These are phyloP conservation scores for Ceratocystis destructans DNA, from an alignment of 2,329 filamentous ascomycete genomes.

Conservation along the genomic window DNA sequence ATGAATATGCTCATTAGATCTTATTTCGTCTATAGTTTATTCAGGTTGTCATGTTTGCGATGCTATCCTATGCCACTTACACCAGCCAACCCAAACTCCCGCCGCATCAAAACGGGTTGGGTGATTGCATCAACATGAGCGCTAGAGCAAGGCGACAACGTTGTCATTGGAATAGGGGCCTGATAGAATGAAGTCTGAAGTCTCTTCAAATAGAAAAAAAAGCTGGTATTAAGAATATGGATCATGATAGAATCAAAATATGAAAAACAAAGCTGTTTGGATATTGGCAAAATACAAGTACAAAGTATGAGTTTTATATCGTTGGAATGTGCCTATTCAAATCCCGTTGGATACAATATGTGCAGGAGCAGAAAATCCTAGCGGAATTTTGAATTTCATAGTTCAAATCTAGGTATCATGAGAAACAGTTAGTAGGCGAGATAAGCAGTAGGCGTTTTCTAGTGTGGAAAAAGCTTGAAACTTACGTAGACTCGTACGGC, in stretches of 20 bases:
- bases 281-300: too few relatives aligned
- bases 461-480: not conserved
- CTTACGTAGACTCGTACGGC: slow-evolving; percentile 8
- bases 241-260: too few relatives aligned
- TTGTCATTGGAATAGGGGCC: too few relatives aligned
- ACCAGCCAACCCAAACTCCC: not conserved
- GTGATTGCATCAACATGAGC: too few relatives aligned
- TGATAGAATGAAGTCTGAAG: too few relatives aligned
- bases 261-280: too few relatives aligned
- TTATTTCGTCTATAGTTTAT: not conserved
- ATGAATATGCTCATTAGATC: not conserved
- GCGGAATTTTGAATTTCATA: not conserved
- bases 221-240: too few relatives aligned
- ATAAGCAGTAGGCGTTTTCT: not conserved
- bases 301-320: not conserved
- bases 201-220: too few relatives aligned
- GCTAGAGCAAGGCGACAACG: too few relatives aligned
- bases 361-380: too few relatives aligned
- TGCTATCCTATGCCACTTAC: not conserved
- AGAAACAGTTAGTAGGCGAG: not conserved
- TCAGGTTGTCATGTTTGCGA: not conserved
- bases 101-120: too few relatives aligned
- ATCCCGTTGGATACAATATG: not conserved
- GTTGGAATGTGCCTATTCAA: not conserved
- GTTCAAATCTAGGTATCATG: not conserved